These are phyloP conservation scores for Cystobasidiaceae sp. DNA, from an alignment of 1,284 basidiomycete genomes.

Conservation along the genomic window DNA sequence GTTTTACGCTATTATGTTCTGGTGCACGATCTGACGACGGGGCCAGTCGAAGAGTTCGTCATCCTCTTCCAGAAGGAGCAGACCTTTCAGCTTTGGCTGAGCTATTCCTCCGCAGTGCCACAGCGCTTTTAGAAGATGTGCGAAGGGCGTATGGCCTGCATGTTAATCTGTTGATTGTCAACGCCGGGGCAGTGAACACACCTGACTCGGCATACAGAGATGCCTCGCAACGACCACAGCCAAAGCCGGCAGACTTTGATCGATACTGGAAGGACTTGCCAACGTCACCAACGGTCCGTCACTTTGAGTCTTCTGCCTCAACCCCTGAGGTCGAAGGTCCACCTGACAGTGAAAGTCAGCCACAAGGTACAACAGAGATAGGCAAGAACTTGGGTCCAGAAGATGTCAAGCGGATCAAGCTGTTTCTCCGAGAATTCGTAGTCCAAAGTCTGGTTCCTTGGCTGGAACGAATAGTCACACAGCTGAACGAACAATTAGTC, in stretches of 20 bases:
- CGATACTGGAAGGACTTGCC: conserved; percentile 2
- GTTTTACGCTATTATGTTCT: conserved; percentile 43
- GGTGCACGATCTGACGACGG: conserved; percentile 38
- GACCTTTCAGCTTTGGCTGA: not conserved
- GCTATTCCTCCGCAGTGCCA: conserved; percentile 8
- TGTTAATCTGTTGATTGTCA: conserved; percentile 37
- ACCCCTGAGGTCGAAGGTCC: not conserved
- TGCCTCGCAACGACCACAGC: conserved; percentile 12
- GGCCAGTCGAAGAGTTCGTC: conserved; percentile 34
- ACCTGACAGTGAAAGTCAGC: not conserved
- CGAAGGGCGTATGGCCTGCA: conserved; percentile 42
- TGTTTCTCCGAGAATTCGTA: conserved; percentile 82
- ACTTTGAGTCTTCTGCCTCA: not conserved
- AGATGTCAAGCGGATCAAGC: conserved; percentile 73
- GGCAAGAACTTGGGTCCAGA: conserved; percentile 56
- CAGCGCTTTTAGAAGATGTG: conserved; percentile 37
- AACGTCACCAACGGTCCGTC: not conserved
- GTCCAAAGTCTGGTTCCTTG: conserved; percentile 87
- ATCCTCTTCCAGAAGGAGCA: not conserved
- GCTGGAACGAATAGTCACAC: conserved; percentile 89
- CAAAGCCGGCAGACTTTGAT: conserved; percentile 14
- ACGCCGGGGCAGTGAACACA: conserved; percentile 22
- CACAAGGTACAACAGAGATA: not conserved
- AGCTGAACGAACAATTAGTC: conserved; percentile 89
- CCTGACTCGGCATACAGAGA: conserved; percentile 24